Evolutionary conservation across 495 filamentous ascomycete species (phyloP).

Genomic region (Saxophila tyrrhenica): DNA sequence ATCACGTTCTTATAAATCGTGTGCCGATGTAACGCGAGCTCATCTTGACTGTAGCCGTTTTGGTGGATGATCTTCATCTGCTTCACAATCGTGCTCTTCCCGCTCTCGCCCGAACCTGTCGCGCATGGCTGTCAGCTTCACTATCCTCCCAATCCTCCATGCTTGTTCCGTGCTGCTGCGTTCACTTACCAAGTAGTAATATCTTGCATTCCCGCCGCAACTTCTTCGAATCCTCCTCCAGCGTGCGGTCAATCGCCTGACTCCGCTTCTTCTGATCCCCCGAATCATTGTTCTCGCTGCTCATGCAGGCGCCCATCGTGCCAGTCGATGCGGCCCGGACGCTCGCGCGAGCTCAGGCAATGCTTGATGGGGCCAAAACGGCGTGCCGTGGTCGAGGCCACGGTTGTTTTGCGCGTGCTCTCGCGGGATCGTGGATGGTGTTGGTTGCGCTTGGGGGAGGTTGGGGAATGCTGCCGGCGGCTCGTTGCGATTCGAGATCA

Average conservation of each 20-base stretch:
- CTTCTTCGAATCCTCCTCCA: slow-evolving; percentile 85
- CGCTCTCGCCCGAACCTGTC: slow-evolving; percentile 91
- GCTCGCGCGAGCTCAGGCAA: slow-evolving; percentile 4
- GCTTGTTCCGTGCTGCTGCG: neutral
- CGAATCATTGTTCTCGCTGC: slow-evolving; percentile 62
- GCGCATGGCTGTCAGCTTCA: slow-evolving; percentile 13
- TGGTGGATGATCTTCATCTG: slow-evolving; percentile 99
- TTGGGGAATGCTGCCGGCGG: neutral
- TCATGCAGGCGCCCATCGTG: slow-evolving; percentile 87
- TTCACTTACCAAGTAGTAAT: slow-evolving; percentile 61
- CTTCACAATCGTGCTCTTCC: slow-evolving; percentile 97
- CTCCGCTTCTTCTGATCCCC: slow-evolving; percentile 87
- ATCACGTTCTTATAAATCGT: slow-evolving; percentile 97
- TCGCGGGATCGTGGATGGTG: neutral
- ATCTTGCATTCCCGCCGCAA: slow-evolving; percentile 98
- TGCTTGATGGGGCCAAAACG: slow-evolving; percentile 6
- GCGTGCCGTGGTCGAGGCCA: neutral
- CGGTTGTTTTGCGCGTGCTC: neutral
- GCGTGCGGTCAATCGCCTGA: slow-evolving; percentile 78
- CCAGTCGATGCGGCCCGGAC: neutral
- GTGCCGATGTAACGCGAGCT: slow-evolving; percentile 81
- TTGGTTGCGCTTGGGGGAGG: neutral
- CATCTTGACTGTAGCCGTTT: slow-evolving; percentile 87
- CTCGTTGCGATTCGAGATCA: neutral
- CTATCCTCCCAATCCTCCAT: neutral